Conservation (phyloP, 177 flowering plant genomes). For the Vitis hybrid region DNA sequence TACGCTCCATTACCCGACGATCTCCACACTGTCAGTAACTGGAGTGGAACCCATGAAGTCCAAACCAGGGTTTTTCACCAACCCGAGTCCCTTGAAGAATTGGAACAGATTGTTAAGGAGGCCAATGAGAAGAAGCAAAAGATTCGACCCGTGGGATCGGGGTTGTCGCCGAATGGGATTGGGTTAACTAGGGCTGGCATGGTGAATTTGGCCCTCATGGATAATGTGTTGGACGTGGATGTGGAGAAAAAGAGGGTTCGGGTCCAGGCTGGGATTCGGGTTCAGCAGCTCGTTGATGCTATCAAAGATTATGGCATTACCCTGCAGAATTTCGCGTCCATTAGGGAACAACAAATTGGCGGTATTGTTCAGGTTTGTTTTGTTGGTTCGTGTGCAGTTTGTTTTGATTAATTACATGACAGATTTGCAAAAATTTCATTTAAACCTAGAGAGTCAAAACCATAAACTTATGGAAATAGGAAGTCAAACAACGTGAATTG, state of each 20-base stretch:
- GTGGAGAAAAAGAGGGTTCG: conserved; percentile 70
- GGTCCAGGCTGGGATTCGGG: conserved; percentile 92
- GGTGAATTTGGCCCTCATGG: conserved; percentile 94
- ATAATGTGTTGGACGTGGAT: conserved; percentile 86
- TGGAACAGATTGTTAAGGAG: conserved; percentile 64
- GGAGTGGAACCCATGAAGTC: conserved; percentile 99
- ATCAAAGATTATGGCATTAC: conserved; percentile 85
- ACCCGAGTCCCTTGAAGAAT: conserved; percentile 65
- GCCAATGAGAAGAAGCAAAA: conserved; percentile 51
- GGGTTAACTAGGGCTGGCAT: conserved; percentile 84
- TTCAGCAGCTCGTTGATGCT: conserved; percentile 85
- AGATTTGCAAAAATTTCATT: background rate
- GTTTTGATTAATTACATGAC: too few species aligned
- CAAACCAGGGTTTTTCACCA: conserved; percentile 75
- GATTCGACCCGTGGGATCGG: conserved; percentile 94
- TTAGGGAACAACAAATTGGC: conserved; percentile 96
- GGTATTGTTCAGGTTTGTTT: conserved; percentile 84
- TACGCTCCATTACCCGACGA: conserved; percentile 94
- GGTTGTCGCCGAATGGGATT: conserved; percentile 91
- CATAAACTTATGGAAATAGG: too few species aligned
- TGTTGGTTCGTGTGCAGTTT: too few species aligned
- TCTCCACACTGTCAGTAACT: conserved; percentile 91
- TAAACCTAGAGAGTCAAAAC: too few species aligned
- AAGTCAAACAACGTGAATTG: too few species aligned
- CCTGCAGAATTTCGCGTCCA: conserved; percentile 94